Base-by-base conservation (phyloP, 2,329 filamentous ascomycete species). In the Colletotrichum sidae region DNA sequence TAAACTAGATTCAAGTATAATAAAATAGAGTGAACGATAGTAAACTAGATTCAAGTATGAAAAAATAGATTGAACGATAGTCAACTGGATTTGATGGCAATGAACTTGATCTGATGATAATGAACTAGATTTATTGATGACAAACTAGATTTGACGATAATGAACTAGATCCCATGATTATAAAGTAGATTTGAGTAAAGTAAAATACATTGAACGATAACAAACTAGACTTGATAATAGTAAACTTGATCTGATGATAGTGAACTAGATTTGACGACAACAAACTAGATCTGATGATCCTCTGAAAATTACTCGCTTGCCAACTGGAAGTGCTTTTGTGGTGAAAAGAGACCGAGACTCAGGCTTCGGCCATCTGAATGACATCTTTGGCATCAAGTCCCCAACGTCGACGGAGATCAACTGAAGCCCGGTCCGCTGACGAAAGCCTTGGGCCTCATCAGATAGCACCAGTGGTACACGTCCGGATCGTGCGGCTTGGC, bases 401-500 rank as follows among this genome's bases (percentile, higher is more conserved):
- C 6, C 41, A n/a, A 1, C 1, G 12, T 8, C 15, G 49, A 12
- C 1, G 8, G 3, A 56, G n/a, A 9, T 17, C 15, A 9, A n/a
- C 15, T 17, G 8, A n/a, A 2, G 15, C 7, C 17, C 6, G 8
- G 39, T 7, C 33, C 9, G 39, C 17, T 46, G 6, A 39, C 17
- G 11, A 49, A 59, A 5, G 7, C 38, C 45, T 55, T 67, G 13
- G 80, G 79, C 3, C 74, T 73, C 44, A 85, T 69, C 6, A 81
- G 69, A 69, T 84, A 84, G 56, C 80, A 83, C 70, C 76, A 80
- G 64, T 83, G 72, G 55, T 73, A 84, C 4, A 84, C 71, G 15
- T 84, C 81, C 9, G 83, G 83, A 67, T 85, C 83, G 4, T 67
- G 76, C n/a, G 70, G 70, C 34, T 70, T 77, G 4, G 72, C 45